Evolutionary conservation across 108 stramenopile genomes (phyloP).

Genomic region (Conticribra weissflogii): DNA sequence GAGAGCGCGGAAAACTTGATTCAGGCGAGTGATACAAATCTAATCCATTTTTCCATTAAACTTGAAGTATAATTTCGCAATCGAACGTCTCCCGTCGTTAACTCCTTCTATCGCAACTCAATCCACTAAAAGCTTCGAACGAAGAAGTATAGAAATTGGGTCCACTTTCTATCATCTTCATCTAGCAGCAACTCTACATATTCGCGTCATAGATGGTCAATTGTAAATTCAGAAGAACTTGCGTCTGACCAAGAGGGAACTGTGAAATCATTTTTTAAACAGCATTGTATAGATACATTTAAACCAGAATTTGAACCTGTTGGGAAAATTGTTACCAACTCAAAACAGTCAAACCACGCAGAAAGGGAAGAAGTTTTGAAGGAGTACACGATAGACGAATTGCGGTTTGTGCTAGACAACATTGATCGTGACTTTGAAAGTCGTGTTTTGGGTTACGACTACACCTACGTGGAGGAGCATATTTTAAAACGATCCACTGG

Average conservation of each 20-base stretch:
- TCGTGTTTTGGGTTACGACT: constrained; percentile 4
- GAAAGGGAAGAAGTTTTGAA: background rate
- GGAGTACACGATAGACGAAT: background rate
- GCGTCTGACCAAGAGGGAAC: constrained; percentile 5
- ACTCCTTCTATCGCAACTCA: no score
- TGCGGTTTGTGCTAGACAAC: constrained; percentile 6
- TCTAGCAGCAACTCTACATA: background rate
- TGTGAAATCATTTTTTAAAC: background rate
- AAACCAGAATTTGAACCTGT: background rate
- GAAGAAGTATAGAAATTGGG: constrained; percentile 12
- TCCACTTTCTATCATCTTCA: constrained; percentile 4
- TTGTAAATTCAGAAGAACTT: constrained; percentile 5
- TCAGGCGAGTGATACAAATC: background rate
- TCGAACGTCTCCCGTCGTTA: no score
- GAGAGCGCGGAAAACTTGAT: constrained; percentile 13
- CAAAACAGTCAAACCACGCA: constrained; percentile 3
- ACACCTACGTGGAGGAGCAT: constrained; percentile 5
- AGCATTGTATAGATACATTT: background rate
- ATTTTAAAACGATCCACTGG: background rate
- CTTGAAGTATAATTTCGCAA: no score
- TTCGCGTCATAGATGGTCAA: constrained; percentile 5
- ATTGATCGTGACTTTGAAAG: constrained; percentile 8
- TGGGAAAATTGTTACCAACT: constrained; percentile 7
- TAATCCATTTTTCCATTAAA: no score
- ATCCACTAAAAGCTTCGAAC: no score